These are phyloP conservation scores for Madurella fahalii DNA, from an alignment of 2,329 filamentous ascomycete genomes.

Conservation along the genomic window DNA sequence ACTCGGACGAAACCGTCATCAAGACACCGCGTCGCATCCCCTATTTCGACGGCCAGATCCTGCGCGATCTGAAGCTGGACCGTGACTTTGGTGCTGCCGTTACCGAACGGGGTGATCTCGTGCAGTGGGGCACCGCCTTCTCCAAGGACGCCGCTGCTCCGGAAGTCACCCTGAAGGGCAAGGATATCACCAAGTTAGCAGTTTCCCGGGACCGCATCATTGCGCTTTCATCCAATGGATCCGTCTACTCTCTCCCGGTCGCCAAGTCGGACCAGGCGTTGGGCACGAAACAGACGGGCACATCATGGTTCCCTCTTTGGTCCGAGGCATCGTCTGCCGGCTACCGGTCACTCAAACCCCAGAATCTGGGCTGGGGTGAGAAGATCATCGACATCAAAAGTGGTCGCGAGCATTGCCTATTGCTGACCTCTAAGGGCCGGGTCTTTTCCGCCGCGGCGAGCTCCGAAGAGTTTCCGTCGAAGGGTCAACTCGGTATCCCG, in stretches of 20 bases:
- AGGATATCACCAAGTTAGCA: slow-evolving; percentile 70
- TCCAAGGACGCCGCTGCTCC: slow-evolving; percentile 62
- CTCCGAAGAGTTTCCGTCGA: slow-evolving; percentile 70
- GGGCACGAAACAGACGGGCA: slow-evolving; percentile 50
- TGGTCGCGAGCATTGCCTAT: slow-evolving; percentile 79
- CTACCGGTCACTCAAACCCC: slow-evolving; percentile 69
- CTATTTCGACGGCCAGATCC: slow-evolving; percentile 78
- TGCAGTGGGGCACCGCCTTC: slow-evolving; percentile 87
- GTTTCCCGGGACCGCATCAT: slow-evolving; percentile 82
- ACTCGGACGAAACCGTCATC: slow-evolving; percentile 70
- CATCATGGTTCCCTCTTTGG: slow-evolving; percentile 73
- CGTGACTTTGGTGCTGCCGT: slow-evolving; percentile 80
- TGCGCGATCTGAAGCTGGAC: slow-evolving; percentile 85
- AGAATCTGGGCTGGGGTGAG: slow-evolving; percentile 62
- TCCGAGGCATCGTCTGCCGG: slow-evolving; percentile 47
- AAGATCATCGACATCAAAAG: slow-evolving; percentile 69
- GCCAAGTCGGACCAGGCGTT: slow-evolving; percentile 65
- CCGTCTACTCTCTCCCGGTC: slow-evolving; percentile 80
- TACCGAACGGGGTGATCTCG: slow-evolving; percentile 77
- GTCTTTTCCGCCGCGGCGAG: slow-evolving; percentile 86
- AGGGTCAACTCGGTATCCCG: slow-evolving; percentile 82
- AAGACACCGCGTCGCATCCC: slow-evolving; percentile 75
- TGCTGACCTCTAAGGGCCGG: slow-evolving; percentile 79
- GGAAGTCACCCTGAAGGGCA: slow-evolving; percentile 69
- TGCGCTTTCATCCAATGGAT: slow-evolving; percentile 68